phyloP scores from a whole-genome alignment of 257 asterid species.

The Eucommia ulmoides region DNA sequence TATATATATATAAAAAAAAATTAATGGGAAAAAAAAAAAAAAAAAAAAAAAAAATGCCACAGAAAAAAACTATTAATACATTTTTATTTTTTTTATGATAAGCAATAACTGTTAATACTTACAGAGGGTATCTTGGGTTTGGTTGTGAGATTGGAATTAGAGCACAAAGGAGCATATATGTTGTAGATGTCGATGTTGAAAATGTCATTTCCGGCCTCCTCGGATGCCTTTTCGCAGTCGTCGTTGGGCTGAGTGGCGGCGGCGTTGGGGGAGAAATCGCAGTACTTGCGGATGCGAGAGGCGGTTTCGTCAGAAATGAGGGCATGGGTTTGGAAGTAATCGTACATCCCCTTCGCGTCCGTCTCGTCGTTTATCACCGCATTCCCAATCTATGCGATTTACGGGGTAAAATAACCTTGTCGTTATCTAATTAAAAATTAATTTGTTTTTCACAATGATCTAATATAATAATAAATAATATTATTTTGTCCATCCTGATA shows the following conservation, averaged over 20 bases:
- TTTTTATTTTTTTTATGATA: no score
- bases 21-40: no score
- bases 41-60: no score
- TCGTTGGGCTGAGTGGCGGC: neutral
- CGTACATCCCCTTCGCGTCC: slow-evolving; percentile 53
- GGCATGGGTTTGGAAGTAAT: slow-evolving; percentile 55
- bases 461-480: no score
- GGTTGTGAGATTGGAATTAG: neutral
- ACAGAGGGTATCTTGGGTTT: neutral
- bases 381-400: slow-evolving; percentile 88
- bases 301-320: slow-evolving; percentile 36
- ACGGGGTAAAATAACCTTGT: no score
- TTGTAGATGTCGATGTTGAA: neutral
- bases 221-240: neutral
- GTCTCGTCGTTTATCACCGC: slow-evolving; percentile 64
- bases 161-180: neutral
- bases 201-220: neutral
- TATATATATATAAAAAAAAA: no score
- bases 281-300: slow-evolving; percentile 17
- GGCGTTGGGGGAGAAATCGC: slow-evolving; percentile 26
- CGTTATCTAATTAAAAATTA: no score
- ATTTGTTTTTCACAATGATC: no score
- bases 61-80: no score
- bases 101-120: no score
- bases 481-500: no score